Evolutionary conservation across 2,329 filamentous ascomycete species (phyloP), one percentile per base, ranked within the genome.

Genomic region (Didymellaceae sp.): DNA sequence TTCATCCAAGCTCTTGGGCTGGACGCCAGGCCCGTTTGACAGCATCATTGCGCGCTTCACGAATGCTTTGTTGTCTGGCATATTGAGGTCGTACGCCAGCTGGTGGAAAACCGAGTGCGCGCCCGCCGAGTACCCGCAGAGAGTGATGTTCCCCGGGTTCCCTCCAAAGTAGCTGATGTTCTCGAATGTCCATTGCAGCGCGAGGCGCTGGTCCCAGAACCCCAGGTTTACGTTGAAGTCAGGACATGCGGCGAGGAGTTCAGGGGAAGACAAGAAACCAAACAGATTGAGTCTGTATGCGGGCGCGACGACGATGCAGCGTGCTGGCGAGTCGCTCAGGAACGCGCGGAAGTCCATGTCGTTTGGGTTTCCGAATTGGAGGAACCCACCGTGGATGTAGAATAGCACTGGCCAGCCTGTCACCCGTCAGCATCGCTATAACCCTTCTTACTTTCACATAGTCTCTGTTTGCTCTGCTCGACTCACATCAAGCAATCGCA

Each of bases 71-170:
- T 73, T 63, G 8, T 74, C 71, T 0, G 79, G 75, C 14, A 79
- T 73, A 43, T 75, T 77, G 7, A 84, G 72, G 58, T 85, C 82
- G 55, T 84, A 80, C 8, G 80, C 77, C 2, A 85, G 66, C 64
- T 85, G 82, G 45, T 84, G 77, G 59, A 84, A 85, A 2, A 78
- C 75, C 2, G 79, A 82, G 59, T 84, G 80, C 2, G 80, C 75
- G 1, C 82, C 81, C 1, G 82, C 82, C 4, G 80, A 83, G 57
- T 85, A 84, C 2, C 82, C 82, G 2, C 70, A 77, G 16, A 84
- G 71, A 0, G 81, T 83, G 45, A 84, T 80, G 45, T 81, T 80
- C 2, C 66, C 63, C 0, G 73, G 61, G 60, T 83, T 72, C 3
- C 81, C 81, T 1, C 78, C 78, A 51, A 83, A 82, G n/a, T 77